Evolutionary conservation across 352 stramenopile genomes (phyloP).

Genomic region (Peronospora tabacina): DNA sequence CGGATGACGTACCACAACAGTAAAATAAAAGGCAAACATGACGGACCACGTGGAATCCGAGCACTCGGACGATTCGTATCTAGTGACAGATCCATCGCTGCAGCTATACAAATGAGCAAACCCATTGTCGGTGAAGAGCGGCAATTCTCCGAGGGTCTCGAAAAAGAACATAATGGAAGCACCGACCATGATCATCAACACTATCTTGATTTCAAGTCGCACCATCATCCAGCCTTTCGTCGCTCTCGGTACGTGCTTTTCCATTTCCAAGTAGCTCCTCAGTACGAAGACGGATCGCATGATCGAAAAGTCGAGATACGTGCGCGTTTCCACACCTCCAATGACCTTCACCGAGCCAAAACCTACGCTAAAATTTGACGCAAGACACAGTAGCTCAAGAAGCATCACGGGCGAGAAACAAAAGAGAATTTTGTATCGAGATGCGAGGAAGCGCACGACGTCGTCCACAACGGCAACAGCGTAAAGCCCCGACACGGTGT

Average conservation of each 20-base stretch:
- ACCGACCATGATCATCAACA: constrained; percentile 78
- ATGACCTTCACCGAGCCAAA: constrained; percentile 59
- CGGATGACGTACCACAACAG: constrained; percentile 56
- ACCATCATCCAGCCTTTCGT: constrained; percentile 80
- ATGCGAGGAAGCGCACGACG: constrained; percentile 67
- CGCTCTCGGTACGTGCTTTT: constrained; percentile 57
- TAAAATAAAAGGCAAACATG: constrained; percentile 88
- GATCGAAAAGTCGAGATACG: constrained; percentile 83
- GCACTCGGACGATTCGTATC: constrained; percentile 37
- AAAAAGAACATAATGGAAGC: constrained; percentile 81
- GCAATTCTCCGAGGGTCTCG: constrained; percentile 81
- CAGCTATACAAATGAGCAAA: constrained; percentile 81
- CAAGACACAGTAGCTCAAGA: constrained; percentile 63
- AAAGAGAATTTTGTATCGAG: constrained; percentile 74
- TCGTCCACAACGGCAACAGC: constrained; percentile 51
- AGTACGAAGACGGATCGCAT: constrained; percentile 79
- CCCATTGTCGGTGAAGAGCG: constrained; percentile 65
- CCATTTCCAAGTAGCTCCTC: constrained; percentile 79
- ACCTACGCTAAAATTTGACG: constrained; percentile 66
- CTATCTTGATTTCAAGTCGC: constrained; percentile 66
- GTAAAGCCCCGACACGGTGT: constrained; percentile 60
- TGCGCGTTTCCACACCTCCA: constrained; percentile 47
- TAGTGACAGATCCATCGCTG: constrained; percentile 49
- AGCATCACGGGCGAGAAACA: constrained; percentile 69
- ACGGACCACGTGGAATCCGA: constrained; percentile 70